Evolutionary conservation across 352 stramenopile genomes (phyloP).

Genomic region (Aphanomyces invadans): DNA sequence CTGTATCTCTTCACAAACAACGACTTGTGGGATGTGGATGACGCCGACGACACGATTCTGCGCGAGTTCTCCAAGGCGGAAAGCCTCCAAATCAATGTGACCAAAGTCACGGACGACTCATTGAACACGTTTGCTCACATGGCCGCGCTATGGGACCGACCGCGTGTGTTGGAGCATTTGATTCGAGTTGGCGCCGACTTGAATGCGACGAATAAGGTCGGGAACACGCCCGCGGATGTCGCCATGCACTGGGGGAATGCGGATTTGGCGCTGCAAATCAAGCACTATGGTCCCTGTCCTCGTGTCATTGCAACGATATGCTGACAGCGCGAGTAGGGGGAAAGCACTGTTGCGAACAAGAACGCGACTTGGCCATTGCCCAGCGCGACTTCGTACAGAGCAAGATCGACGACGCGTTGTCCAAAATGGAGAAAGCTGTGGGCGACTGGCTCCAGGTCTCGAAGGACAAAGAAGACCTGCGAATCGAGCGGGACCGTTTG

Average conservation of each 20-base stretch:
- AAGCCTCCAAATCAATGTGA: conserved; percentile 25
- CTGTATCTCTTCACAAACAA: conserved; percentile 53
- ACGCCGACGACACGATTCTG: conserved; percentile 43
- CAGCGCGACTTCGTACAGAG: conserved; percentile 41
- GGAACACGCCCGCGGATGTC: conserved; percentile 45
- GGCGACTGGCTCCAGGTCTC: conserved; percentile 32
- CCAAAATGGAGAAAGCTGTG: conserved; percentile 34
- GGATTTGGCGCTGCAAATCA: conserved; percentile 45
- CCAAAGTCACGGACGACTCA: conserved; percentile 32
- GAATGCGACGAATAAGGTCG: conserved; percentile 40
- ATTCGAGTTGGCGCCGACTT: conserved; percentile 37
- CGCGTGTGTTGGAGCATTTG: conserved; percentile 42
- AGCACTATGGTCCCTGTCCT: conserved; percentile 34
- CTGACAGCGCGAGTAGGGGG: conserved; percentile 24
- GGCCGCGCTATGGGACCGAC: conserved; percentile 45
- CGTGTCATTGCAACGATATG: neutral
- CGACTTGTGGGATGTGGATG: conserved; percentile 45
- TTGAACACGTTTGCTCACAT: conserved; percentile 43
- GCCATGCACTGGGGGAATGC: conserved; percentile 50
- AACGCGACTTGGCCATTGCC: conserved; percentile 45
- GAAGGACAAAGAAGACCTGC: conserved; percentile 43
- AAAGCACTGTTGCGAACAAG: conserved; percentile 51
- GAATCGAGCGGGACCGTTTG: conserved; percentile 44
- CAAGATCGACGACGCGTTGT: conserved; percentile 32
- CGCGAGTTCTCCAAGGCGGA: conserved; percentile 37